A percentile compares a stretch with the other conserved stretches of the same genome.
Conservation (phyloP, 345 rosid genomes). For the Tarenaya hassleriana region DNA sequence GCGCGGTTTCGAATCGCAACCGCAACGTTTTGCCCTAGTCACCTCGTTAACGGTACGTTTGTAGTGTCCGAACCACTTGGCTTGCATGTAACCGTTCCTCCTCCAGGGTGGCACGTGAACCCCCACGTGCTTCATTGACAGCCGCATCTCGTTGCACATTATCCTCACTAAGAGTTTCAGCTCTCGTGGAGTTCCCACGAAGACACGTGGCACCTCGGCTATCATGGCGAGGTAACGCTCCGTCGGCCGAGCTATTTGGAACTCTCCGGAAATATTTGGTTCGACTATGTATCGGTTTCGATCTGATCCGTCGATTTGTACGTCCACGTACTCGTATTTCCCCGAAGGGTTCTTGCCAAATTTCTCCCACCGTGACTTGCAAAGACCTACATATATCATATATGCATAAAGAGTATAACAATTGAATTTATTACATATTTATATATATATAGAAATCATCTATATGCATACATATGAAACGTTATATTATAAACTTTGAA, state of each 20-base stretch:
- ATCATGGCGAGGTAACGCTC: constrained; percentile 36
- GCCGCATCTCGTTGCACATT: constrained; percentile 53
- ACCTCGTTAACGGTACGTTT: constrained; percentile 53
- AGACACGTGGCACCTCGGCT: constrained; percentile 39
- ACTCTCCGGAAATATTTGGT: constrained; percentile 43
- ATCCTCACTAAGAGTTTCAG: constrained; percentile 52
- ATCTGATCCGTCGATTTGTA: constrained; percentile 26
- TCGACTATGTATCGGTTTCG: constrained; percentile 55
- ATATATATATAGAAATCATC: neutral
- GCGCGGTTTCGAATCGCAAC: constrained; percentile 7
- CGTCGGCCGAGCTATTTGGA: constrained; percentile 67
- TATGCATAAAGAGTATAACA: neutral
- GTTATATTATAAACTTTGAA: too few species aligned
- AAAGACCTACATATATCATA: constrained; percentile 44
- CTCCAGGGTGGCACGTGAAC: constrained; percentile 82
- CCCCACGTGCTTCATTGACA: constrained; percentile 44
- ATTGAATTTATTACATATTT: neutral
- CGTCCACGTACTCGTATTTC: constrained; percentile 57
- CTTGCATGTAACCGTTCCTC: constrained; percentile 62
- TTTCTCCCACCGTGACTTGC: constrained; percentile 83
- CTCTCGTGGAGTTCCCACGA: constrained; percentile 45
- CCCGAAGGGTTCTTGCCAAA: constrained; percentile 51
- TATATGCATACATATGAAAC: too few species aligned
- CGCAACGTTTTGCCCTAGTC: constrained; percentile 19
- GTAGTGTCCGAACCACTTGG: constrained; percentile 68